Percentiles rank a stretch among this genome's conserved stretches.
phyloP scores from a whole-genome alignment of 148 eudicot species.

The Rhododendron ferrugineum region DNA sequence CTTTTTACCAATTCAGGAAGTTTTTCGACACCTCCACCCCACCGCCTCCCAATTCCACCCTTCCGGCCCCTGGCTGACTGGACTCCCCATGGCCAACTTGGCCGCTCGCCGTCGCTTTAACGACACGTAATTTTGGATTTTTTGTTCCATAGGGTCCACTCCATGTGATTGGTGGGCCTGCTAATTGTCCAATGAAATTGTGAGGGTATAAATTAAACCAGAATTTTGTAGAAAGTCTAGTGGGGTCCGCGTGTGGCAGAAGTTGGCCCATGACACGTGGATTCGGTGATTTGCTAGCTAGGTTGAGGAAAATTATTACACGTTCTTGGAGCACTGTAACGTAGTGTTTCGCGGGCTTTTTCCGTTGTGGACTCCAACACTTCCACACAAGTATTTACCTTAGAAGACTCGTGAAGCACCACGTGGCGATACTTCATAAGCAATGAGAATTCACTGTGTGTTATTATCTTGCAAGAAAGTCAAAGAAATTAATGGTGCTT shows the following conservation, averaged over 20 bases:
- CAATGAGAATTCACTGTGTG: no score
- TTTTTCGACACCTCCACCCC: not conserved
- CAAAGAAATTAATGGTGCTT: not conserved
- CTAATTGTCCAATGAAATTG: slow-evolving; percentile 3
- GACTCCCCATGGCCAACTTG: not conserved
- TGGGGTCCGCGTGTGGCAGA: not conserved
- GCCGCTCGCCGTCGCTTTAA: not conserved
- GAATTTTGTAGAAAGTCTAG: not conserved
- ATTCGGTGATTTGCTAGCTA: not conserved
- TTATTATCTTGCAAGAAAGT: not conserved
- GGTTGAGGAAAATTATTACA: no score
- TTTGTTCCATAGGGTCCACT: not conserved
- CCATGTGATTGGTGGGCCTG: slow-evolving; percentile 7
- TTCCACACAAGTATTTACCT: no score
- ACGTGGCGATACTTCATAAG: no score
- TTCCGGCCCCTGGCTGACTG: slow-evolving; percentile 18
- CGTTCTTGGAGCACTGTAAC: no score
- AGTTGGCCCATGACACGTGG: not conserved
- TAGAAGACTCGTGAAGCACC: no score
- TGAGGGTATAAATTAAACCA: not conserved
- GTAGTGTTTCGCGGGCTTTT: no score
- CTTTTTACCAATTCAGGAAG: not conserved
- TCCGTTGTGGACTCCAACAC: no score
- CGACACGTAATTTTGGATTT: not conserved
- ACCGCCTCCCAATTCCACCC: not conserved